Base-by-base conservation (phyloP, 2,329 filamentous ascomycete species). In the Fusarium nisikadoi region DNA sequence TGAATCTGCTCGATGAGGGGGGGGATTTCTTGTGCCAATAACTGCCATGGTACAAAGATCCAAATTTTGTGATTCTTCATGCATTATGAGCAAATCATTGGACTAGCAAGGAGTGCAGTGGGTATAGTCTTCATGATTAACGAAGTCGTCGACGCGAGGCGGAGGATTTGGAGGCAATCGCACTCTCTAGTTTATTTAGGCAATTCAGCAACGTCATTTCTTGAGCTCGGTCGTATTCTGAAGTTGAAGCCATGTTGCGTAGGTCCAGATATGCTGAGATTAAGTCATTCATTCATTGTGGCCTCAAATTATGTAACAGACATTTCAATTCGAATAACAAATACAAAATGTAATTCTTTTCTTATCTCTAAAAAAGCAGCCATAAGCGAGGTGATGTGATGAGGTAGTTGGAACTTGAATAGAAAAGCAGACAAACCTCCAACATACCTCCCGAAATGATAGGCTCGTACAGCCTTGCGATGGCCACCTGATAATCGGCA, bases 291-390 rank as follows among this genome's bases (percentile, higher is more conserved):
- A 23, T 23, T 14, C n/a, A 27, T 14, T 19, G 14, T 55, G 16
- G 16, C 20, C 10, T 33, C 10, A 46, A 12, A n/a, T n/a, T 17
- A 20, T 10, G 35, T 50, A 36, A 45, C 25, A 46, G 52, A n/a
- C 33, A 36, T 65, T 50, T 54, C 36, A 49, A 57, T 49, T 61
- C 38, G 54, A 60, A 20, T 52, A 49, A 63, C 29, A 46, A 61
- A 70, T 72, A 60, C 36, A 46, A 27, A 29, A 29, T n/a, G 27
- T 42, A 70, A 46, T 55, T 53, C 23, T 71, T 65, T 65, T 54
- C 20, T n/a, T 17, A 19, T 27, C 39, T 35, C 27, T 41, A 27
- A 42, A n/a, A 54, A 39, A 45, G 31, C 31, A 38, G 29, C 39
- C 50, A 38, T 45, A 38, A 45, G 23, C 31, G 29, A 29, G 45